phyloP scores from a whole-genome alignment of 139 green algal genomes.

The Picochlorum sp. region DNA sequence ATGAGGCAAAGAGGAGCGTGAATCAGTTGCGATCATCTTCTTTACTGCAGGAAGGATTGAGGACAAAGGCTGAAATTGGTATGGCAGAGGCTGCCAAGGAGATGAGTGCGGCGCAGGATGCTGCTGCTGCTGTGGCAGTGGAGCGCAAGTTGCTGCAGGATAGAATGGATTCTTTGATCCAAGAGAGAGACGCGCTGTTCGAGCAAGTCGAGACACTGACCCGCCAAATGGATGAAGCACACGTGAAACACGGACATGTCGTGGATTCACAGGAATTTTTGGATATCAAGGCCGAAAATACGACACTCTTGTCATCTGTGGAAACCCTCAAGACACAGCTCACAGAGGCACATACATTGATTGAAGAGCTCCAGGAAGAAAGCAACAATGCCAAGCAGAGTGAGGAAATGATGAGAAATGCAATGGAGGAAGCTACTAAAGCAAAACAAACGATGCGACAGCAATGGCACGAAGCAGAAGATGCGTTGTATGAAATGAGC shows the following conservation, averaged over 20 bases:
- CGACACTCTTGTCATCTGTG: not conserved
- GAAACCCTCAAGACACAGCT: not conserved
- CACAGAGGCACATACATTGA: not conserved
- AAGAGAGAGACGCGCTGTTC: not conserved
- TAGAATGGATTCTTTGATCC: not conserved
- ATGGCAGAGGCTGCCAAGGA: conserved; percentile 16
- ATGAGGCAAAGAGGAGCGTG: not conserved
- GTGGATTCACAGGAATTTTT: not conserved
- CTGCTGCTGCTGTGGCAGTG: conserved; percentile 1
- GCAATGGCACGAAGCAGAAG: conserved; percentile 14
- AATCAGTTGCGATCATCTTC: not conserved
- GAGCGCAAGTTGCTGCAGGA: conserved; percentile 11
- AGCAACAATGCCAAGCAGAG: conserved; percentile 2
- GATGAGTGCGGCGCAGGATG: conserved; percentile 9
- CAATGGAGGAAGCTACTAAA: conserved; percentile 3
- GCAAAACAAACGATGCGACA: conserved; percentile 9
- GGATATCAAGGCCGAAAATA: not conserved
- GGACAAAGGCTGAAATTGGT: conserved; percentile 19
- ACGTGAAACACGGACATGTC: not conserved
- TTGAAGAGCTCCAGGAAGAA: not conserved
- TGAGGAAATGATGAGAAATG: not conserved
- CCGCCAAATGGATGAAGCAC: not conserved
- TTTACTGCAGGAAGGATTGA: conserved; percentile 14
- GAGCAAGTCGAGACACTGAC: not conserved
- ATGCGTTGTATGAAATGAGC: conserved; percentile 12